Evolutionary conservation across 768 basidiomycete genomes (phyloP), one percentile per base, ranked within the genome.

Genomic region (Chlorophyllum brunneum): DNA sequence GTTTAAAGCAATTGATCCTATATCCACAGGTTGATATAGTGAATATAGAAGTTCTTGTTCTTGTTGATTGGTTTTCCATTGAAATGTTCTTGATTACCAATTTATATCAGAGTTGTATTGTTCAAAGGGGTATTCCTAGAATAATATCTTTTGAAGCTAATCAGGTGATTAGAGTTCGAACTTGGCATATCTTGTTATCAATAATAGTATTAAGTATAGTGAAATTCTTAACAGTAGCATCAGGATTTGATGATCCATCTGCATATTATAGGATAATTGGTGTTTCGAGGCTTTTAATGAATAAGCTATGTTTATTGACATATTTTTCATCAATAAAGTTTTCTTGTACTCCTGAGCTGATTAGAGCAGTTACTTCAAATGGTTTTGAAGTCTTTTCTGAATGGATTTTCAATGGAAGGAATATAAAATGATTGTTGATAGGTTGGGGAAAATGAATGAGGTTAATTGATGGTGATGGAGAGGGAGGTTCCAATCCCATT

Each of bases 291-390:
- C 42, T 42, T 29, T 30, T n/a, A 11, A 4, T 10, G 4, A n/a
- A 5, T 23, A 39, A 18, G 15, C 47, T 11, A 18, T 54, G 27
- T 52, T 48, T 37, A 45, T 45, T 16, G 56, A 45, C 33, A 34
- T 5, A 34, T 34, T 34, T n/a, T 34, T 34, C 11, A 34, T 13
- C n/a, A 6, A 59, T 57, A 27, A 59, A 59, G n/a, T 39, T 51
- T 49, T 55, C 58, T 55, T 40, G 23, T 2, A 53, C 58, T 38
- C 56, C 49, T 31, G 30, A 46, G 40, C 56, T 44, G 8, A 51
- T 18, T 2, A 59, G 26, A 11, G 55, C 52, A 7, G 33, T 54
- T 8, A 43, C 31, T 41, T 36, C 20, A 33, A 51, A 11, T 41
- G 10, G 50, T 49, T 29, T 38, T 29, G 22, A n/a, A 34, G 34